Evolutionary conservation across 2,329 filamentous ascomycete species (phyloP).

Genomic region (Nemania sp.): DNA sequence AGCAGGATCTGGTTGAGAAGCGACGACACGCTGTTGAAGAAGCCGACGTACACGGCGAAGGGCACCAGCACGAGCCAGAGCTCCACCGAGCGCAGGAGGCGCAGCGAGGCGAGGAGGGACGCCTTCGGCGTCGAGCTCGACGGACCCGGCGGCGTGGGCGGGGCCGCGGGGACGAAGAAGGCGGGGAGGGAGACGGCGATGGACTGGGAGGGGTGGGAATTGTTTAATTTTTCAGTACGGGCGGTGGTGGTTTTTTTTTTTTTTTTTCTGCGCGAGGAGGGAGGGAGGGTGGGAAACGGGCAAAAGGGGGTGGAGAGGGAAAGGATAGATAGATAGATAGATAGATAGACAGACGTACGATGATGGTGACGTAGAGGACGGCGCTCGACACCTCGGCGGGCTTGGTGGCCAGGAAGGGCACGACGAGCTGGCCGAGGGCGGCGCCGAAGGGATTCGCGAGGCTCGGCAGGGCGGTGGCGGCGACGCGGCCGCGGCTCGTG

Average conservation of each 20-base stretch:
- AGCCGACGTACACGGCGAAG: slow-evolving; percentile 83
- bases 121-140: slow-evolving; percentile 65
- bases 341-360: slow-evolving; percentile 58
- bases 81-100: slow-evolving; percentile 68
- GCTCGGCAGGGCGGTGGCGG: slow-evolving; percentile 82
- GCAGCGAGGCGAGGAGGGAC: slow-evolving; percentile 55
- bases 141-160: slow-evolving; percentile 76
- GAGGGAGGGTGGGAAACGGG: slow-evolving; percentile 17
- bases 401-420: slow-evolving; percentile 73
- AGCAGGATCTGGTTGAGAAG: slow-evolving; percentile 88
- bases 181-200: slow-evolving; percentile 70
- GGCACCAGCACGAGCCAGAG: slow-evolving; percentile 81
- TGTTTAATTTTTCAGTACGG: too few relatives aligned
- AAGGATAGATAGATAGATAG: too few relatives aligned
- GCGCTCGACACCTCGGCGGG: slow-evolving; percentile 73
- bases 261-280: neutral
- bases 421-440: slow-evolving; percentile 84
- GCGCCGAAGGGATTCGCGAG: slow-evolving; percentile 90
- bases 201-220: slow-evolving; percentile 33
- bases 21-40: slow-evolving; percentile 91
- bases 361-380: slow-evolving; percentile 83
- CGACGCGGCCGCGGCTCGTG: slow-evolving; percentile 78
- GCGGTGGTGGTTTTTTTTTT: too few relatives aligned
- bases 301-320: too few relatives aligned
- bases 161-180: slow-evolving; percentile 76